Evolutionary conservation across 192 early-diverging fungal genomes (phyloP).

Genomic region (Phlyctochytrium arcticum): DNA sequence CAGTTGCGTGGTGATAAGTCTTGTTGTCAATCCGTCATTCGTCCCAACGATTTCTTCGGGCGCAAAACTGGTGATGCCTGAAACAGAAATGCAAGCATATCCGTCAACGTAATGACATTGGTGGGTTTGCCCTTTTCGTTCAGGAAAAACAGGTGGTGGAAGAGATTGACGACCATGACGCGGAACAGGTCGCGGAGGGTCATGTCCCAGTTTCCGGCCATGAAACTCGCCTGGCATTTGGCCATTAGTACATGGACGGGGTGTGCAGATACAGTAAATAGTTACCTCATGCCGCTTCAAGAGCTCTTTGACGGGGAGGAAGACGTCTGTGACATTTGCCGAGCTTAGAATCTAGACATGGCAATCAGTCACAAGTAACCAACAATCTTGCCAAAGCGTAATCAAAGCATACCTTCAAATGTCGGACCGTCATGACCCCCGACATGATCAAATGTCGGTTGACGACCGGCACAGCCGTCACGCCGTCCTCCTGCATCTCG

Average conservation of each 20-base stretch:
- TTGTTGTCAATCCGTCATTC: too few species aligned
- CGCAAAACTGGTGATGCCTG: too few species aligned
- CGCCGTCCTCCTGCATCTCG: slow-evolving; percentile 7
- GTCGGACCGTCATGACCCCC: slow-evolving; percentile 20
- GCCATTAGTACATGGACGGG: background rate
- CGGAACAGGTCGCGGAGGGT: slow-evolving; percentile 23
- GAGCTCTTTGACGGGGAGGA: slow-evolving; percentile 17
- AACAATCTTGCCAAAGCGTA: background rate
- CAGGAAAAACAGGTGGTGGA: slow-evolving; percentile 29
- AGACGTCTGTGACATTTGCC: slow-evolving; percentile 5
- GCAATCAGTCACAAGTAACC: background rate
- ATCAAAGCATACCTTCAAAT: slow-evolving; percentile 21
- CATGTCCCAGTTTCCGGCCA: slow-evolving; percentile 9
- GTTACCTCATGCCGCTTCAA: slow-evolving; percentile 4
- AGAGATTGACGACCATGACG: slow-evolving; percentile 16
- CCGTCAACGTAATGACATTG: slow-evolving; percentile 23
- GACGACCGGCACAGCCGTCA: slow-evolving; percentile 26
- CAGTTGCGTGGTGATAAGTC: too few species aligned
- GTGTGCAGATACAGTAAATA: background rate
- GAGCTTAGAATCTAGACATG: background rate
- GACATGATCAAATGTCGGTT: background rate
- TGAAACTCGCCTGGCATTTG: background rate
- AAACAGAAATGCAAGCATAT: slow-evolving; percentile 9
- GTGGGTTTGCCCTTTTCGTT: slow-evolving; percentile 11
- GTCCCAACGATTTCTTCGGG: too few species aligned